Percentiles rank a stretch among this genome's conserved stretches.
These are phyloP conservation scores for Novymonas esmeraldas DNA, from an alignment of 208 protist species.

Conservation along the genomic window DNA sequence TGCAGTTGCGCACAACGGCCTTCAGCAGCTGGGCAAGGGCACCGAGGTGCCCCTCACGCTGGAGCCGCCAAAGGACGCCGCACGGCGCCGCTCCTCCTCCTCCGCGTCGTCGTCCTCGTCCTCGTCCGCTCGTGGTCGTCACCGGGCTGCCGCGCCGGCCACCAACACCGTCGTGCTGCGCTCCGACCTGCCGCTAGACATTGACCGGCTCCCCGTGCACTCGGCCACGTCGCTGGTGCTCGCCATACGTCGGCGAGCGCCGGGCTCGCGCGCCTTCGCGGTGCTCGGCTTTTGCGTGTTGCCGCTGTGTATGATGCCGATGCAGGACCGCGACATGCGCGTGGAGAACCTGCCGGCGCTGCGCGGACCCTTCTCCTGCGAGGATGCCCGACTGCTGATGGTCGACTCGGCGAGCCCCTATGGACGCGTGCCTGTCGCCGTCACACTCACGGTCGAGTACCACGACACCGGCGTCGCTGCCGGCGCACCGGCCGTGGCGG, in stretches of 20 bases:
- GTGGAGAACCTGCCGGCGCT: conserved; percentile 84
- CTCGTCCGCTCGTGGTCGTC: conserved; percentile 9
- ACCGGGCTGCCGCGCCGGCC: not conserved
- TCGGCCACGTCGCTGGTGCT: conserved; percentile 84
- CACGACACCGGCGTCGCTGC: conserved; percentile 51
- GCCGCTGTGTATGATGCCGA: conserved; percentile 87
- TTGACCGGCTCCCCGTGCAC: conserved; percentile 79
- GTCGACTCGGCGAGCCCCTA: conserved; percentile 80
- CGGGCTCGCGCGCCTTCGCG: conserved; percentile 36
- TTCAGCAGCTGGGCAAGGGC: conserved; percentile 81
- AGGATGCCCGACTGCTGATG: conserved; percentile 86
- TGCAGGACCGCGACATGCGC: conserved; percentile 81
- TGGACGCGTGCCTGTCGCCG: conserved; percentile 66
- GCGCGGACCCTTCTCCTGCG: conserved; percentile 84
- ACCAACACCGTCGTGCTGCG: conserved; percentile 35
- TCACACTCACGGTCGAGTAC: conserved; percentile 83
- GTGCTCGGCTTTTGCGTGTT: conserved; percentile 89
- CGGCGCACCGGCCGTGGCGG: conserved; percentile 2
- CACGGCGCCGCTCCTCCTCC: conserved; percentile 5
- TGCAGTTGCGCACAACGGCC: conserved; percentile 87
- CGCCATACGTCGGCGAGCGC: conserved; percentile 68
- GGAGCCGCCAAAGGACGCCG: conserved; percentile 4
- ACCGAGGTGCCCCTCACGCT: conserved; percentile 68
- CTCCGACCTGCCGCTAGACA: conserved; percentile 68
- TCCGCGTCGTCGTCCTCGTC: conserved; percentile 4